A percentile compares a stretch with the other conserved stretches of the same genome.
These are phyloP conservation scores for Moesziomyces sp. DNA, from an alignment of 1,284 basidiomycete species.

Conservation along the genomic window DNA sequence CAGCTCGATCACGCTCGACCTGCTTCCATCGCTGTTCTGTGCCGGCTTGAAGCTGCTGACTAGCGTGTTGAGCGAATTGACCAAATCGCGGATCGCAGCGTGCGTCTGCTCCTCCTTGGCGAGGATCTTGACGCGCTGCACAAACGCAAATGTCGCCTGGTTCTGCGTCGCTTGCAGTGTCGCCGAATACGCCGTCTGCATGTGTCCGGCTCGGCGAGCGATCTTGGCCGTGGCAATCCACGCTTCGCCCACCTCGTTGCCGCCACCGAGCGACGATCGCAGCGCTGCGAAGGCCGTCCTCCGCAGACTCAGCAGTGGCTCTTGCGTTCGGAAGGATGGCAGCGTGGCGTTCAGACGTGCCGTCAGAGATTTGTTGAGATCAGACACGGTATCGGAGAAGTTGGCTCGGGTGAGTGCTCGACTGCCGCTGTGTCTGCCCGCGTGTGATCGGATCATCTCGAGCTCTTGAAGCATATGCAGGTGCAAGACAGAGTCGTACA, in stretches of 20 bases:
- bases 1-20: conserved; percentile 27
- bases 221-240: conserved; percentile 96
- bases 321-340: conserved; percentile 90
- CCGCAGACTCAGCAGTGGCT: conserved; percentile 89
- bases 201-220: conserved; percentile 92
- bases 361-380: conserved; percentile 69
- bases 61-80: conserved; percentile 75
- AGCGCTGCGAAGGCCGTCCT: conserved; percentile 79
- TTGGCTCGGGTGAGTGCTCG: conserved; percentile 68
- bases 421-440: conserved; percentile 12
- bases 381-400: conserved; percentile 35
- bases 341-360: conserved; percentile 81
- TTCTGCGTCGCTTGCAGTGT: conserved; percentile 87
- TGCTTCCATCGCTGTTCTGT: conserved; percentile 16
- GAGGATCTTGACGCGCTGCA: conserved; percentile 89
- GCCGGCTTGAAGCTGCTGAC: conserved; percentile 32
- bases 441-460: conserved; percentile 72
- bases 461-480: conserved; percentile 90
- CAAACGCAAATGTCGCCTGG: conserved; percentile 81
- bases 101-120: conserved; percentile 83
- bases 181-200: conserved; percentile 96
- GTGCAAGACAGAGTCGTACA: conserved; percentile 87
- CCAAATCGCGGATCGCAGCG: conserved; percentile 87
- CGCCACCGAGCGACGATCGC: conserved; percentile 8
- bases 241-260: conserved; percentile 68